Evolutionary conservation across 2,329 filamentous ascomycete species (phyloP), one percentile per base, ranked within the genome.

Genomic region (Aureobasidium sp.): DNA sequence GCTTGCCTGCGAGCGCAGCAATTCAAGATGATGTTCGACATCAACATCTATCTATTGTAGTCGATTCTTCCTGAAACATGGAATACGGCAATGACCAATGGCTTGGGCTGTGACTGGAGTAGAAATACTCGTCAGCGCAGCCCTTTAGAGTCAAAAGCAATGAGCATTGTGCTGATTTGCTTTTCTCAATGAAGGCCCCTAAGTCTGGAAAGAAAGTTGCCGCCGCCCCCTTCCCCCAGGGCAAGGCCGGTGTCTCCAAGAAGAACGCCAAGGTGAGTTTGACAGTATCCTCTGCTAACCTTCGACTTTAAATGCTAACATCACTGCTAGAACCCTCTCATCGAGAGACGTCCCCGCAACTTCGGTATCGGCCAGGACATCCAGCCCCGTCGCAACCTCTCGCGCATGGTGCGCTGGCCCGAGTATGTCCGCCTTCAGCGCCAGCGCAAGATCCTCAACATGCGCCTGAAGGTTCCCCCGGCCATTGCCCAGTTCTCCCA

Each of bases 101-200:
- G 81, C 81, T 83, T 81, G 81, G 83, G 79, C 70, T 74, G 69
- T 69, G 69, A 68, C 66, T 65, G 68, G 68, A 81, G 80, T 80
- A 80, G 79, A 80, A 84, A 81, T 82, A 63, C 77, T 76, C 25
- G 42, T 42, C 74, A 73, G 73, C 73, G 68, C 74, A 78, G 79
- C 83, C 88, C 90, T 87, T 81, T 95, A 95, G 91, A 96, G 91
- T 72, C 66, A 88, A 85, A 48, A 88, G 86, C 89, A 91, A 88
- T 87, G 85, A 85, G 82, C 84, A 80, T 83, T 80, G 37, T 78
- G 88, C 91, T 97, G 89, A 96, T 91, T 96, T 89, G 94, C 92
- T 95, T 91, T 48, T 73, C 93, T 97, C 93, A 94, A 97, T 97
- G 92, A 97, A 84, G 97, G 94, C 91, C 94, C 90, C 93, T 78